phyloP scores from a whole-genome alignment of 306 rosid species.

The Malus orientalis region DNA sequence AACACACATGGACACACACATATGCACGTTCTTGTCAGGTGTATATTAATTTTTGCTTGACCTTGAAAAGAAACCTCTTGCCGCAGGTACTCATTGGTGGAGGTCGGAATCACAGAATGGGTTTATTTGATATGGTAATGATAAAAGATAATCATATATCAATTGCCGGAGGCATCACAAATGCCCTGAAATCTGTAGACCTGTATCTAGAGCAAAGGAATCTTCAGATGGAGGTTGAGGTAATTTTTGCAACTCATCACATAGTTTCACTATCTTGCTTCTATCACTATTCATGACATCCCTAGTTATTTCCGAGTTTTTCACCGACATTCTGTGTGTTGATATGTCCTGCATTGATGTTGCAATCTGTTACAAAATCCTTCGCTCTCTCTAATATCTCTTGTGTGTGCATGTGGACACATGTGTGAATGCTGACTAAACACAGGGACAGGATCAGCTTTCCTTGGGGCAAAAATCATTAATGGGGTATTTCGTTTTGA shows the following conservation, averaged over 20 bases:
- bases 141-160: constrained; percentile 94
- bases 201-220: constrained; percentile 53
- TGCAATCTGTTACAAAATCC: background rate
- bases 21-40: background rate
- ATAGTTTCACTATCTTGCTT: background rate
- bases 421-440: background rate
- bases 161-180: constrained; percentile 63
- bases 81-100: constrained; percentile 79
- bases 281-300: background rate
- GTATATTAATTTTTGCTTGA: background rate
- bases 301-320: background rate
- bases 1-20: background rate
- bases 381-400: background rate
- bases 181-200: constrained; percentile 75
- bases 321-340: background rate
- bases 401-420: background rate
- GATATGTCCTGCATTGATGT: background rate
- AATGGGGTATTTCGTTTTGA: background rate
- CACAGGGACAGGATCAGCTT: background rate
- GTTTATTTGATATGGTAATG: constrained; percentile 87
- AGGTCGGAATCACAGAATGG: constrained; percentile 86
- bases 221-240: constrained; percentile 82
- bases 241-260: constrained; percentile 17
- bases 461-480: constrained; percentile 8
- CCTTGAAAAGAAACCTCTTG: background rate